Evolutionary conservation across 1,284 basidiomycete species (phyloP), one percentile per base, ranked within the genome.

Genomic region (Sanghuangporus weigelae): DNA sequence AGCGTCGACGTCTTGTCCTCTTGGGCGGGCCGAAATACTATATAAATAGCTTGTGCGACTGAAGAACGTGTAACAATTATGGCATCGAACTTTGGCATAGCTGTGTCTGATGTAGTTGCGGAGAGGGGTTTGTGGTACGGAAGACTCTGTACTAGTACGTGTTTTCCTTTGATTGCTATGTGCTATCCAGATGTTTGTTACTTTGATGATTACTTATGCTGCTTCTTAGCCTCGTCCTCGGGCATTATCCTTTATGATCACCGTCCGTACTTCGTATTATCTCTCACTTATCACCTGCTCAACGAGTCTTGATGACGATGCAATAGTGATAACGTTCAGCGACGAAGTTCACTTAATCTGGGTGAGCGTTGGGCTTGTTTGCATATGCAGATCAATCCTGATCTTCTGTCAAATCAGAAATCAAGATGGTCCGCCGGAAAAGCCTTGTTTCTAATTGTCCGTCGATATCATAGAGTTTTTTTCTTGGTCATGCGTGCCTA

Each of bases 291-390:
- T 12, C 21, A 46, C 50, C 49, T 26, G 21, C 5, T 19, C 21
- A 26, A 10, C 53, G 49, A 46, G 39, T 55, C n/a, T 23, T 51
- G 39, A 55, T 46, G 14, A 3, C 19, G 59, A 48, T 35, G 38
- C 21, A 23, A 55, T 26, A 64, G 63, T 64, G 38, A 64, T 64
- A 55, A 64, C 63, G 7, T 46, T 64, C 19, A 51, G 54, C 8
- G 63, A 64, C 44, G 63, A 64, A 57, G 42, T 64, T 1, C 63
- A 58, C 7, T 53, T 64, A 31, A 64, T 64, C 21, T 64, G 63
- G 63, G 63, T 64, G 46, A 40, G 63, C 36, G n/a, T 23, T 14
- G 44, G 48, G 11, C 53, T 6, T 31, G 7, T 21, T 36, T 48
- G 21, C 8, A 39, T 4, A n/a, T 19, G 3, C 16, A 36, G 8